These are phyloP conservation scores for Austroboletus eburneus DNA, from an alignment of 768 basidiomycete genomes.

Conservation along the genomic window DNA sequence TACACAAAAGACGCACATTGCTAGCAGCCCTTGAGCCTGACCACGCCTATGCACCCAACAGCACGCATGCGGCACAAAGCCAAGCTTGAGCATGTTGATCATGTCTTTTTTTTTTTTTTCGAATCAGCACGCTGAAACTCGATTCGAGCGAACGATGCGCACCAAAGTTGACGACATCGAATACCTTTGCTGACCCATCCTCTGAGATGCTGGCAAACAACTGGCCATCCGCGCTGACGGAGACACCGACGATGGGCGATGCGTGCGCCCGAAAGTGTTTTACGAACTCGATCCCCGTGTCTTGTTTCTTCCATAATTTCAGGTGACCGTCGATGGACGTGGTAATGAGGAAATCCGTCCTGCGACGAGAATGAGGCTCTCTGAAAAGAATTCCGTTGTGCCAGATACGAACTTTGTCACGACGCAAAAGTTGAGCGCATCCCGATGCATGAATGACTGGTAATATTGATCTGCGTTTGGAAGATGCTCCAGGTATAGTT, in stretches of 20 bases:
- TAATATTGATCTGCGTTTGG: slow-evolving; percentile 91
- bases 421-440: slow-evolving; percentile 82
- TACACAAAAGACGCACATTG: slow-evolving; percentile 61
- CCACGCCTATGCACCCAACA: slow-evolving; percentile 94
- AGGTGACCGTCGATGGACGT: slow-evolving; percentile 93
- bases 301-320: slow-evolving; percentile 99
- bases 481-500: slow-evolving; percentile 86
- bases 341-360: slow-evolving; percentile 91
- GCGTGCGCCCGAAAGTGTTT: slow-evolving; percentile 96
- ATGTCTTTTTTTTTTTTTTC: slow-evolving; percentile 84
- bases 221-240: slow-evolving; percentile 87
- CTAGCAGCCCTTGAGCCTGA: slow-evolving; percentile 82
- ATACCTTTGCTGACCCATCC: slow-evolving; percentile 90
- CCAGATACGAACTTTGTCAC: slow-evolving; percentile 69
- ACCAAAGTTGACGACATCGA: slow-evolving; percentile 99
- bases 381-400: no score
- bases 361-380: slow-evolving; percentile 30
- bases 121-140: neutral
- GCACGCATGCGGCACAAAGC: slow-evolving; percentile 79
- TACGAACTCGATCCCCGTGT: slow-evolving; percentile 92
- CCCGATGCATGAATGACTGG: slow-evolving; percentile 98
- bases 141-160: slow-evolving; percentile 25
- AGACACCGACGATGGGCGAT: slow-evolving; percentile 70
- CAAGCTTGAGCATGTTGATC: slow-evolving; percentile 96
- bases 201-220: slow-evolving; percentile 89